Percentiles rank a stretch among this genome's conserved stretches.
Conservation (phyloP, 164 flowering plant species). For the Macadamia integrifolia region DNA sequence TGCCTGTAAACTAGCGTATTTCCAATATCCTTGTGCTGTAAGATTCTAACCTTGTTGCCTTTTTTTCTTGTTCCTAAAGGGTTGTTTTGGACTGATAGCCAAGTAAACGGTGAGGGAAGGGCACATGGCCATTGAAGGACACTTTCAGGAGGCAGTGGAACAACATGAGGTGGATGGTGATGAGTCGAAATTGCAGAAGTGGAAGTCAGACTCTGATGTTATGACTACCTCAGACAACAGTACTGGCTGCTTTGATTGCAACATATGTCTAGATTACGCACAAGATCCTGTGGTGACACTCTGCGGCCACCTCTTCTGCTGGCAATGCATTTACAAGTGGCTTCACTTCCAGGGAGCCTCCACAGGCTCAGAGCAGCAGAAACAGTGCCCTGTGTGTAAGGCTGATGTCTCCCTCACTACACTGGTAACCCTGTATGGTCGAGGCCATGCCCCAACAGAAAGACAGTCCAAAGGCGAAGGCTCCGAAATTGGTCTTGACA, state of each 20-base stretch:
- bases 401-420: constrained; percentile 39
- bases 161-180: constrained; percentile 14
- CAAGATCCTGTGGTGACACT: constrained; percentile 79
- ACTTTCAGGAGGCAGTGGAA: constrained; percentile 14
- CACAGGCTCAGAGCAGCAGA: constrained; percentile 19
- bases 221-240: constrained; percentile 18
- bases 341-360: constrained; percentile 37
- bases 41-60: too few relatives aligned
- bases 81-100: neutral
- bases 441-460: constrained; percentile 32
- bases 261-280: constrained; percentile 75
- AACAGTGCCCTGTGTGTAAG: constrained; percentile 73
- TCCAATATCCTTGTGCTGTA: too few relatives aligned
- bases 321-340: constrained; percentile 93
- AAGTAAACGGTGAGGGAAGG: neutral
- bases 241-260: constrained; percentile 62
- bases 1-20: too few relatives aligned
- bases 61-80: too few relatives aligned
- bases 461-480: constrained; percentile 15
- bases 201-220: constrained; percentile 24
- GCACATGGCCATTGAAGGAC: constrained; percentile 20
- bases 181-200: constrained; percentile 18
- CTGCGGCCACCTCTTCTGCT: constrained; percentile 86
- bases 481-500: constrained; percentile 15
- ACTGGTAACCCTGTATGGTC: constrained; percentile 76